Base-by-base conservation (phyloP, 345 rosid species). In the Conringia planisiliqua region DNA sequence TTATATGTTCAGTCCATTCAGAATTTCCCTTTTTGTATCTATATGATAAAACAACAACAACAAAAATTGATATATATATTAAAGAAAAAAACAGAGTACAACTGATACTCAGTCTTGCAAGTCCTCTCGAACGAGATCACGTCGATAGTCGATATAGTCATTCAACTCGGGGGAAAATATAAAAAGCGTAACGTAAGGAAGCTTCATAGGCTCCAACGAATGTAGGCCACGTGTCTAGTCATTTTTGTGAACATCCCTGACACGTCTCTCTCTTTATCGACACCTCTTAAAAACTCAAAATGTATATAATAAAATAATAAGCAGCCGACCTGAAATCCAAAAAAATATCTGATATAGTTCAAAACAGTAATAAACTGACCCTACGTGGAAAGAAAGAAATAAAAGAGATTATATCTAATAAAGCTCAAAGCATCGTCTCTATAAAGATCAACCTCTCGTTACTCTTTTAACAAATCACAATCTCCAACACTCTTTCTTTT, bases 241-340 rank as follows among this genome's bases (percentile, higher is more conserved):
- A 58, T 27, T 10, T 59, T 66, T 32, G 48, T 54, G 3, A 7
- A 38, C 6, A 1, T 22, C 54, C 12, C 17, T n/a, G 33, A 52
- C 58, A 52, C 33, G 62, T 59, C 38, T 59, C 22, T 58, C 38
- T 11, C 13, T 48, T 48, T 60, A 6, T 29, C 0, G 68, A 39
- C 46, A 39, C 46, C 8, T 58, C 20, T 75, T 16, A 5, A 16
- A 64, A 10, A 64, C n/a, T 22, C 8, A 10, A 17, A 50, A 6
- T 9, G 12, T 47, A 10, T 13, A 33, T 24, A 44, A 17, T 39
- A 39, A 56, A 67, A 51, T 39, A 59, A 48, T 11, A 32, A 18
- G 67, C 79, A 14, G 78, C 74, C 79, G 79, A 75, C 79, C 13
- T 68, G n/a, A 59, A 64, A 6, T 5, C 47, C n/a, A 12, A 48